These are phyloP conservation scores for Helotiales sp. DNA, from an alignment of 2,329 filamentous ascomycete genomes.

Conservation along the genomic window DNA sequence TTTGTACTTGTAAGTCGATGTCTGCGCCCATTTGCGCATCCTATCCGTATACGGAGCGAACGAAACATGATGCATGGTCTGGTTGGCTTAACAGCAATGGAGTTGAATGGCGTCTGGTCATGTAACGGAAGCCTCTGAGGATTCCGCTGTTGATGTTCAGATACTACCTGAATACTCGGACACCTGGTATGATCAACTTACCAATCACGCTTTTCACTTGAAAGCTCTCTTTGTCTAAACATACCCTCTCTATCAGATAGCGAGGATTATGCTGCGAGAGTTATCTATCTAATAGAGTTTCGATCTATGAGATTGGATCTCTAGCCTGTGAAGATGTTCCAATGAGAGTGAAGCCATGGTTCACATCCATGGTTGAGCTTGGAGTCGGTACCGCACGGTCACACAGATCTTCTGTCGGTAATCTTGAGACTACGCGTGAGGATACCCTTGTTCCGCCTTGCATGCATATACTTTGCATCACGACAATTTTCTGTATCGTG, in stretches of 20 bases:
- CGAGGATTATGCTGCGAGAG: constrained; percentile 3
- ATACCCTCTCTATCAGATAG: background rate
- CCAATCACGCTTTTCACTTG: background rate
- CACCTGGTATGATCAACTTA: background rate
- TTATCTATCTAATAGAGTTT: background rate
- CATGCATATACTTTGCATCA: constrained; percentile 3
- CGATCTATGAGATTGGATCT: background rate
- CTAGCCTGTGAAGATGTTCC: background rate
- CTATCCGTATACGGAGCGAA: background rate
- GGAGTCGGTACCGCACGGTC: constrained; percentile 1
- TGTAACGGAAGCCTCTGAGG: background rate
- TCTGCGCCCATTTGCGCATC: background rate
- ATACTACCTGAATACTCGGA: background rate
- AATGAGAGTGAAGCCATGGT: background rate
- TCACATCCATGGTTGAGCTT: background rate
- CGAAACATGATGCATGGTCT: constrained; percentile 15
- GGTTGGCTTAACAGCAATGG: constrained; percentile 13
- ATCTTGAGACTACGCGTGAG: constrained; percentile 11
- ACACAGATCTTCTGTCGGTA: constrained; percentile 15
- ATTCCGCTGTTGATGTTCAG: background rate
- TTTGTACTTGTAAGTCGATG: constrained; percentile 69
- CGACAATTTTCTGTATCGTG: background rate
- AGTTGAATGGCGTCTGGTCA: constrained; percentile 8
- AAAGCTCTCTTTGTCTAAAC: background rate
- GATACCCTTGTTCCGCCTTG: constrained; percentile 9